A percentile compares a stretch with the other conserved stretches of the same genome.
Conservation (phyloP, 768 basidiomycete genomes). For the Panaeolus cyanescens region DNA sequence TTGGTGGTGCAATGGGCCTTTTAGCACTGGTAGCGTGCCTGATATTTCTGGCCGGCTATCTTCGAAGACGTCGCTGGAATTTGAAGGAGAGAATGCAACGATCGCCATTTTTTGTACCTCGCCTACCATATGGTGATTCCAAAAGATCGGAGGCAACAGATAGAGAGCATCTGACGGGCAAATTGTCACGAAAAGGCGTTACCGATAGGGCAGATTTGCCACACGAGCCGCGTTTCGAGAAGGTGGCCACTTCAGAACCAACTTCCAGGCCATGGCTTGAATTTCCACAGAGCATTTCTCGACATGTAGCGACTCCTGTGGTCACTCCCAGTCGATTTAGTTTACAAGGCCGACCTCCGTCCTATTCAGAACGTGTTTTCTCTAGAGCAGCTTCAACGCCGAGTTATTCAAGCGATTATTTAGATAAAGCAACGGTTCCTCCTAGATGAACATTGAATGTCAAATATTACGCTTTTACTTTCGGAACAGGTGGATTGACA, state of each 20-base stretch:
- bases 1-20: background rate
- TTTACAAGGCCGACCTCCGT: background rate
- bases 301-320: background rate
- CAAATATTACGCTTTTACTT: too few species aligned
- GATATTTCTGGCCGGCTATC: background rate
- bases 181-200: background rate
- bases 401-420: too few species aligned
- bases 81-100: background rate
- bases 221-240: background rate
- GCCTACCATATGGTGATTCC: background rate
- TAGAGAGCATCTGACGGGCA: background rate
- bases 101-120: background rate
- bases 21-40: background rate
- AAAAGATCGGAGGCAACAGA: background rate
- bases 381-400: background rate
- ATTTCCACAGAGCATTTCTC: too few species aligned
- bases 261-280: too few species aligned
- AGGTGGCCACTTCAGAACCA: background rate
- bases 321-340: background rate
- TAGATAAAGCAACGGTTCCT: too few species aligned
- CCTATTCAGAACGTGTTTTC: background rate
- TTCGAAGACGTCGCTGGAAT: background rate
- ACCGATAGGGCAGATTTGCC: background rate
- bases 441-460: too few species aligned
- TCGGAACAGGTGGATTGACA: background rate